Conservation (phyloP, 2,329 filamentous ascomycete genomes). For the Trichophyton rubrum region DNA sequence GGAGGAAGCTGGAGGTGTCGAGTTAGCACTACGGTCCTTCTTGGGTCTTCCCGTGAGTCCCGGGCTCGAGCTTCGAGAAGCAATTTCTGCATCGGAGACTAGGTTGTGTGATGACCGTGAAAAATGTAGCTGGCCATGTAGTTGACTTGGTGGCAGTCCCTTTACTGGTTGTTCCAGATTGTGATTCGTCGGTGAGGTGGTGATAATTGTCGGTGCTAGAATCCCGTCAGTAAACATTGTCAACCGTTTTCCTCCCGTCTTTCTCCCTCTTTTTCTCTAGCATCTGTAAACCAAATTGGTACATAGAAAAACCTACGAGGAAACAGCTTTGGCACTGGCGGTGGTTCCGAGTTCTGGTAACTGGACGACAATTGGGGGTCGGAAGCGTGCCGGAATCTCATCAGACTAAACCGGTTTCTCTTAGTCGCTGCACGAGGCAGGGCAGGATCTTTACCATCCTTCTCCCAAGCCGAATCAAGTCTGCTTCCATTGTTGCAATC, state of each 20-base stretch:
- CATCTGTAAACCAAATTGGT: constrained; percentile 4
- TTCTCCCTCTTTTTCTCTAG: background rate
- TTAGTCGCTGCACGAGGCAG: constrained; percentile 8
- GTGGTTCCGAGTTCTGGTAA: constrained; percentile 49
- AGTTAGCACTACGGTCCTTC: background rate
- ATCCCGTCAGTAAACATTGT: background rate
- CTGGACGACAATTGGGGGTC: constrained; percentile 76
- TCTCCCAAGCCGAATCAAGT: background rate
- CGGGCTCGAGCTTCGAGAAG: background rate
- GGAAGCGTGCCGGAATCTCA: constrained; percentile 83
- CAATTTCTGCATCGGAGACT: background rate
- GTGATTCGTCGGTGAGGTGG: constrained; percentile 67
- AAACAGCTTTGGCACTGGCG: constrained; percentile 29
- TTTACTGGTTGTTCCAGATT: constrained; percentile 35
- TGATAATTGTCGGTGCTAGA: constrained; percentile 60
- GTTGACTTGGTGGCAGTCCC: background rate
- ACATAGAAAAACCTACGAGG: constrained; percentile 22
- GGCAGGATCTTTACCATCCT: background rate
- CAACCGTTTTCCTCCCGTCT: background rate
- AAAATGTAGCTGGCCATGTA: background rate
- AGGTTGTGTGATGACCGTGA: background rate
- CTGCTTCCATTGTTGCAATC: background rate
- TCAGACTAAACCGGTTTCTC: constrained; percentile 48
- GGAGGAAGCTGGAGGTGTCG: constrained; percentile 22
- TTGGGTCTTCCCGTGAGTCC: background rate